A percentile compares a stretch with the other conserved stretches of the same genome.
phyloP scores from a whole-genome alignment of 345 rosid genomes.

The Brassica carinata region DNA sequence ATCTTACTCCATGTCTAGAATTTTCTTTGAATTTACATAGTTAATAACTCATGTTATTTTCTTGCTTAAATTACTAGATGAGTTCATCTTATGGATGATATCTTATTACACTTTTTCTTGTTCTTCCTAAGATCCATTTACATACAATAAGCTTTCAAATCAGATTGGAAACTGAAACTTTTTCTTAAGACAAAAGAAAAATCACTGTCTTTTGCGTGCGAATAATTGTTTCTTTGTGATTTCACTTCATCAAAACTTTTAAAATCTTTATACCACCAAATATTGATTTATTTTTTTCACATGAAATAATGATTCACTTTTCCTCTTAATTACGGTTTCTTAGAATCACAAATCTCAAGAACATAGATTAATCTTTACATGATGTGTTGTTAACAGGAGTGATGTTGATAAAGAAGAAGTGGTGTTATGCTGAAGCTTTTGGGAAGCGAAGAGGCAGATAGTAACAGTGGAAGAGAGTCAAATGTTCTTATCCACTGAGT shows the following conservation, averaged over 20 bases:
- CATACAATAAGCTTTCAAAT: constrained; percentile 40
- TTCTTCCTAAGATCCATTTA: constrained; percentile 7
- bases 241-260: constrained; percentile 5
- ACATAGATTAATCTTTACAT: neutral
- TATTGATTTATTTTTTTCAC: constrained; percentile 30
- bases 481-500: constrained; percentile 81
- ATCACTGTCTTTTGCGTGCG: constrained; percentile 28
- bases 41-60: neutral
- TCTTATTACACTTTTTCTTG: neutral
- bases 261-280: neutral
- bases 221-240: constrained; percentile 30
- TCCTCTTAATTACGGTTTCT: constrained; percentile 1
- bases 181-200: neutral
- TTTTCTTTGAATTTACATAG: neutral
- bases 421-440: constrained; percentile 63
- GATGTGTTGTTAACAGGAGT: neutral
- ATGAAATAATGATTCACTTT: constrained; percentile 54
- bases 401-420: constrained; percentile 28
- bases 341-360: neutral
- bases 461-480: constrained; percentile 55
- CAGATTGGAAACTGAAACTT: constrained; percentile 29
- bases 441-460: constrained; percentile 49
- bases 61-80: neutral
- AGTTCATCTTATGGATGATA: constrained; percentile 8
- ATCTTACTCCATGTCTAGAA: neutral